Base-by-base conservation (phyloP, 1,284 basidiomycete species). In the Tylopilus sp. region DNA sequence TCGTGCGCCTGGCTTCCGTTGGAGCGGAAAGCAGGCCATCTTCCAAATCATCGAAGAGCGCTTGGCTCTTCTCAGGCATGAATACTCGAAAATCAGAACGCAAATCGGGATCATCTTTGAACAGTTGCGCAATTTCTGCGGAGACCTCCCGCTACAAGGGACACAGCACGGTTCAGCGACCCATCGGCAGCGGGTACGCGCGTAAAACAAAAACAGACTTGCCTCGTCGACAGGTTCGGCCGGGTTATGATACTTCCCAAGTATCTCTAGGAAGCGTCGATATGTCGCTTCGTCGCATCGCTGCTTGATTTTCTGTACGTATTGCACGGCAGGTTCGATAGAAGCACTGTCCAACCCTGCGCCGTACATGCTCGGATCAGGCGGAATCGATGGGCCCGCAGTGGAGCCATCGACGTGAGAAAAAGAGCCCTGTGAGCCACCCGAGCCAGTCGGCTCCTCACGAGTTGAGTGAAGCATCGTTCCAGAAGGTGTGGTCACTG, bases 251-350 rank as follows among this genome's bases (percentile, higher is more conserved):
- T 78, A 80, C 37, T 71, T 72, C 2, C 92, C 89, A 26, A 98
- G 72, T 55, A 97, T 93, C 70, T 96, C 92, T 50, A 98, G 73
- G 70, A 99, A 98, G 61, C 91, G 86, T 62, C 90, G 88, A 71
- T 98, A 99, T 9, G 89, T 94, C 30, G 95, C 92, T 2, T 92
- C 84, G 59, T 96, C 90, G 71, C 94, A 98, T 34, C 93, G 84
- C 57, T 91, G 88, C 71, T 97, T 98, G 72, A 98, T 97, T 71
- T 93, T 94, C 71, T 97, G 94, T 34, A 99, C 92, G 61, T 97
- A 99, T 61, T 90, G 85, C 56, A 99, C 88, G 2, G 95, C 96
- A 1, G 84, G 83, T 54, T 80, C 79, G 40, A 86, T 76, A 26
- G 75, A 69, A 52, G 69, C 71, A 10, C 59, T 71, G 36, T 72